Evolutionary conservation across 257 asterid genomes (phyloP).

Genomic region (Anisodus acutangulus): DNA sequence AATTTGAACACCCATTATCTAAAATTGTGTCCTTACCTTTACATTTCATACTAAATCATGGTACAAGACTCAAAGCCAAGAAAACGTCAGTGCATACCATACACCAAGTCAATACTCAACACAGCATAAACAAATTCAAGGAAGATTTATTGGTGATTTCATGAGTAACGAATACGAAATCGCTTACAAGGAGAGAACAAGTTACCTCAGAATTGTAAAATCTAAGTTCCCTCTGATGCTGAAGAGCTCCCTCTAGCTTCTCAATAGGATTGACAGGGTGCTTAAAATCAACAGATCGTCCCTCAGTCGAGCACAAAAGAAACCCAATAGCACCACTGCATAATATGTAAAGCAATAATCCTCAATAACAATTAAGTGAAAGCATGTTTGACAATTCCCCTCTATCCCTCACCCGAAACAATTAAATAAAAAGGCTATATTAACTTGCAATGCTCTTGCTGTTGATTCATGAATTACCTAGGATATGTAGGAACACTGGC

Average conservation of each 20-base stretch:
- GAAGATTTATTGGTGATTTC: background rate
- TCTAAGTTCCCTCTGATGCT: conserved; percentile 63
- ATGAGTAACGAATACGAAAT: background rate
- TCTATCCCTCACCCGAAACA: background rate
- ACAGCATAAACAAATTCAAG: background rate
- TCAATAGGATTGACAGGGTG: conserved; percentile 95
- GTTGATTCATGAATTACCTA: conserved; percentile 50
- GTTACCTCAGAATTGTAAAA: conserved; percentile 91
- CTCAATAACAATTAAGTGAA: conserved; percentile 22
- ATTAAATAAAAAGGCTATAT: background rate
- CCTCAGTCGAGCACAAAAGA: conserved; percentile 81
- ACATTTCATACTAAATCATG: background rate
- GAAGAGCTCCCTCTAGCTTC: conserved; percentile 72
- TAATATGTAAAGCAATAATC: conserved; percentile 33
- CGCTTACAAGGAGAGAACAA: conserved; percentile 20
- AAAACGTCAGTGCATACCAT: background rate
- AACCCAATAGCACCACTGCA: conserved; percentile 91
- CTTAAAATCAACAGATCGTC: conserved; percentile 78
- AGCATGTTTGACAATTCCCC: background rate
- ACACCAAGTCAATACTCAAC: background rate
- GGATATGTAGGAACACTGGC: conserved; percentile 96
- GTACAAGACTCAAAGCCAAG: background rate
- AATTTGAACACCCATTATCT: background rate
- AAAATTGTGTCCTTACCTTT: background rate
- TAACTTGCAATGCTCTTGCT: background rate